Evolutionary conservation across 352 stramenopile species (phyloP), one percentile per base, ranked within the genome.

Genomic region (Thalassiosira hispida): DNA sequence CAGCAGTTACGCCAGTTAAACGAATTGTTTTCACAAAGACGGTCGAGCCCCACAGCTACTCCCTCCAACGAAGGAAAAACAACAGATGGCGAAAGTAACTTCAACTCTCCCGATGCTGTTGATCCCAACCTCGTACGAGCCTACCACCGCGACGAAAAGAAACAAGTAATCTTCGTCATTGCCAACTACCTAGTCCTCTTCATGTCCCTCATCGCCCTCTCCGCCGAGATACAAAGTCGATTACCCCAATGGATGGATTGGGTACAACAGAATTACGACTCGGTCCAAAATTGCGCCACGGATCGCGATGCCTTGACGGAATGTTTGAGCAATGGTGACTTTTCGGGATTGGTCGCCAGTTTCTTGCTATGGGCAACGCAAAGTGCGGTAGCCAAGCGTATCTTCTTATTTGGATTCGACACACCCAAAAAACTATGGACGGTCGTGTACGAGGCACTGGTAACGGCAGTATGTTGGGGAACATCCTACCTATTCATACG

Each of bases 341-440:
- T 94, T 52, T 83, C 85, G 14, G 89, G 89, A 23, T 73, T 94
- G 49, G 79, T 93, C 31, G 90, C 90, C 5, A 87, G 79, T 5
- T 84, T 93, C n/a, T 47, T 92, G 5, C 52, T 93, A 0, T 94
- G 87, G 87, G 68, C 91, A 0, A 91, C 82, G 38, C 77, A 84
- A 46, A 88, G 66, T 8, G 87, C 80, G 11, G 77, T 78, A 1
- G 91, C 87, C 9, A 91, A 88, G 53, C 53, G 84, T 27, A 86
- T 94, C 47, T 92, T 94, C 64, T 68, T 94, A 25, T 92, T 94
- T 80, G 90, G 90, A 49, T 94, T 93, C 79, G 83, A 91, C 35
- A 84, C 84, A 4, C 84, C 87, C 2, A 80, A 90, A 52, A 89
- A 92, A 44, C 42, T 94, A 7, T 93, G 88, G 87, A 91, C 78